phyloP scores from a whole-genome alignment of 2,329 filamentous ascomycete genomes.

The Arthrobotrys sphaeroides region DNA sequence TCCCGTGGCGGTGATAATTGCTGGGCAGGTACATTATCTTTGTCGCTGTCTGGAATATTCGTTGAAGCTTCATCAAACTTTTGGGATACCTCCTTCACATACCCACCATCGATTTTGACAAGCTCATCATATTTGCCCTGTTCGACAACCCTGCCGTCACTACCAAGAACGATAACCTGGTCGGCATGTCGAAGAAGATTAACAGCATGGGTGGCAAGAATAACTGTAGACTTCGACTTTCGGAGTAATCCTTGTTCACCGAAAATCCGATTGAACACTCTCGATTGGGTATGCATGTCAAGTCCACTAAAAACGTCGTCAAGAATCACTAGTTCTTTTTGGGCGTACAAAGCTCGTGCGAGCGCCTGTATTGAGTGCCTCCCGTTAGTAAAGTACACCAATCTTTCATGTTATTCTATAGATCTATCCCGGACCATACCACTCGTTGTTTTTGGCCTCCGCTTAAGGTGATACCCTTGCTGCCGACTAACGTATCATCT shows the following conservation, averaged over 20 bases:
- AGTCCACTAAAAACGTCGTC: conserved; percentile 63
- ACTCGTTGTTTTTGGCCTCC: conserved; percentile 65
- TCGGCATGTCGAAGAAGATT: conserved; percentile 62
- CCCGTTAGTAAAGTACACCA: background rate
- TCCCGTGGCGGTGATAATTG: background rate
- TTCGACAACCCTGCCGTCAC: conserved; percentile 59
- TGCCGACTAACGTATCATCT: conserved; percentile 63
- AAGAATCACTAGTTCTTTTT: conserved; percentile 59
- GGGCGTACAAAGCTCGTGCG: conserved; percentile 62
- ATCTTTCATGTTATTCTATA: too few species aligned
- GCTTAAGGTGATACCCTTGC: conserved; percentile 64
- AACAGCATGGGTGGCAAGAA: conserved; percentile 62
- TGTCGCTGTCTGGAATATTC: background rate
- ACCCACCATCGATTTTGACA: conserved; percentile 59
- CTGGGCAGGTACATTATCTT: background rate
- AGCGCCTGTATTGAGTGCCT: conserved; percentile 59
- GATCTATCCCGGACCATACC: too few species aligned
- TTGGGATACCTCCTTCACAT: conserved; percentile 55
- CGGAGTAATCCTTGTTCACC: conserved; percentile 57
- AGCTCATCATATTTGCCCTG: conserved; percentile 61
- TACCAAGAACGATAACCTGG: conserved; percentile 62
- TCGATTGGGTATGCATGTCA: conserved; percentile 61
- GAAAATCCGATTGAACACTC: conserved; percentile 60
- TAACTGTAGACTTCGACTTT: conserved; percentile 59
- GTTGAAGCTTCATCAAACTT: conserved; percentile 11